Evolutionary conservation across 805 yeast genomes (phyloP), one percentile per base, ranked within the genome.

Genomic region (Jamesozyma hellenica): DNA sequence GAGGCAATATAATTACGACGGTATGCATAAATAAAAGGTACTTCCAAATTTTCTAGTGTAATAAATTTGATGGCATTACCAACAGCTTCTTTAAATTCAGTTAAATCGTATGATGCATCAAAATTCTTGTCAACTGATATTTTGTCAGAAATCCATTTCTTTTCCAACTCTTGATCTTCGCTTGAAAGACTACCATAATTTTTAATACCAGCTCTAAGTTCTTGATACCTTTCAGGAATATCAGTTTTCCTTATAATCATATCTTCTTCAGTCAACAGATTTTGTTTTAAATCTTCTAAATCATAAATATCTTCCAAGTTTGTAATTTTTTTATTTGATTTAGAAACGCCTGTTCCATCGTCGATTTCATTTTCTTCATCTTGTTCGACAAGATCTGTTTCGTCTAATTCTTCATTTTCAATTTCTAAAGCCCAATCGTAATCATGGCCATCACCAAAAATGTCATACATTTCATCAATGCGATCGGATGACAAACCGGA

Each of bases 341-440:
- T 51, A 29, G 53, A 39, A 10, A 52, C 40, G 30, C 62, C 62
- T 3, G 55, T 57, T 28, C 64, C 68, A 32, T 61, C 66, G 23
- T 55, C 65, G 25, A 60, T 67, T 21, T 50, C 63, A 11, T 49
- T 60, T 32, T 42, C 47, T 13, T 33, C 45, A 10, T 40, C 44
- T 23, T 50, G 49, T n/a, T 42, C 52, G 44, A 30, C 61, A 27
- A 55, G 53, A 17, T 60, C 67, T 28, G 61, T 67, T 42, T 63
- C 65, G 21, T 50, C 51, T 31, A 59, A 61, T 28, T 62, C 67
- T 39, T 75, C 79, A 50, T 70, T 73, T 36, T 67, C 66, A 59
- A 86, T 56, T 54, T 86, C 96, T 40, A 92, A 68, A 11, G 98
- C 98, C 97, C 98, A 92, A 42, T 85, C 96, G 61, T 92, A 92